Percentiles rank a stretch among this genome's conserved stretches.
phyloP scores from a whole-genome alignment of 345 rosid species.

The Aquilaria malaccensis region DNA sequence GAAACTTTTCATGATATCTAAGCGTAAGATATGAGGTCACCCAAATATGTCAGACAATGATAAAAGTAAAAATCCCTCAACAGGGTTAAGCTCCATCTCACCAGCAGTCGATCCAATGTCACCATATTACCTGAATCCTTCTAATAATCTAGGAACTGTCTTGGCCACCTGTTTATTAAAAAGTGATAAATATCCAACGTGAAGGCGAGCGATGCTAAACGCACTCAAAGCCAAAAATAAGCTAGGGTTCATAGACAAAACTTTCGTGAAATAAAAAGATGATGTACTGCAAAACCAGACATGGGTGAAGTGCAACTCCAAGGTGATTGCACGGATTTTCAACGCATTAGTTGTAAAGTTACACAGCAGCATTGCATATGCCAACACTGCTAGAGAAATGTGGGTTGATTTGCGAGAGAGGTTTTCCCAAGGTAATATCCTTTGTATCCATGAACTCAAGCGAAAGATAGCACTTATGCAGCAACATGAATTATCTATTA shows the following conservation, averaged over 20 bases:
- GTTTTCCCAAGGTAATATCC: conserved; percentile 4
- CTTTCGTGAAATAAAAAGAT: neutral
- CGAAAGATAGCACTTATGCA: neutral
- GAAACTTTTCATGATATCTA: too few relatives aligned
- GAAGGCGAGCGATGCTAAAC: neutral
- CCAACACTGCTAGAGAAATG: neutral
- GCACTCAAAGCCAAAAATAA: neutral
- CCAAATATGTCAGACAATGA: too few relatives aligned
- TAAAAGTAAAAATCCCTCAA: too few relatives aligned
- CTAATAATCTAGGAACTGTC: neutral
- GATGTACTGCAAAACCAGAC: neutral
- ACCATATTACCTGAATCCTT: neutral
- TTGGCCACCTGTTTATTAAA: neutral
- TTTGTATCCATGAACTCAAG: neutral
- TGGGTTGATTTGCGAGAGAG: neutral
- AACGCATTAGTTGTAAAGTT: neutral
- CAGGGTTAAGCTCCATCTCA: too few relatives aligned
- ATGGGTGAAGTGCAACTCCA: neutral
- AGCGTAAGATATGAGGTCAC: too few relatives aligned
- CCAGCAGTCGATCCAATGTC: too few relatives aligned
- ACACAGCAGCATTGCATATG: neutral
- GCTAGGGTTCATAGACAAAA: neutral
- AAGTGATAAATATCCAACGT: neutral
- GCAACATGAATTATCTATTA: neutral
- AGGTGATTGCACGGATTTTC: neutral